Percentiles rank a stretch among this genome's conserved stretches.
Conservation (phyloP, 768 basidiomycete species). For the Erythrobasidium yunnanense region DNA sequence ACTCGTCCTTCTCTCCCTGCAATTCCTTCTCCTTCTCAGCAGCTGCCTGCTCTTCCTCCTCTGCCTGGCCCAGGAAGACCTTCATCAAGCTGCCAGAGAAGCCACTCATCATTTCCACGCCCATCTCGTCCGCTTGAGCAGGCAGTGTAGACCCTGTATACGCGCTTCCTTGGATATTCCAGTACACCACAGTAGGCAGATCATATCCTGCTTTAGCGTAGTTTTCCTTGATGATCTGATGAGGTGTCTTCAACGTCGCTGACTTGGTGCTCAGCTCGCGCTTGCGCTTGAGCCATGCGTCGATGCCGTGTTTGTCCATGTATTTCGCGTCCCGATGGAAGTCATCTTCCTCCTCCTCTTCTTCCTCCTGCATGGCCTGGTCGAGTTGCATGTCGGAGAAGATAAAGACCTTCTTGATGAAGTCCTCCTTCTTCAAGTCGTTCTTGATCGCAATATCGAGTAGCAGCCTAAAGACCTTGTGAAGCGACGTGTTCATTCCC, state of each 20-base stretch:
- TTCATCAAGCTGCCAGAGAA: not conserved
- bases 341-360: no score
- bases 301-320: not conserved
- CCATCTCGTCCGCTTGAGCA: not conserved
- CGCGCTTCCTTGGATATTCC: conserved; percentile 14
- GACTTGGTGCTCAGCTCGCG: not conserved
- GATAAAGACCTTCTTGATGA: not conserved
- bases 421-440: not conserved
- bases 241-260: no score
- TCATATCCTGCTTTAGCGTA: not conserved
- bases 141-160: not conserved
- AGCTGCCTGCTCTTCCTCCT: not conserved
- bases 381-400: not conserved
- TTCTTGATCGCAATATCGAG: not conserved
- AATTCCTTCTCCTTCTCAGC: not conserved
- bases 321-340: no score
- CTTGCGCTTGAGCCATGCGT: not conserved
- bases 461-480: not conserved
- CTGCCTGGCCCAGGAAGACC: not conserved
- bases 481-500: not conserved
- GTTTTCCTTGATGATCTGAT: not conserved
- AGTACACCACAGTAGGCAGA: not conserved
- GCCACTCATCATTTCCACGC: not conserved
- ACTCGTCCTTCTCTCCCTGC: not conserved
- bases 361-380: no score